Evolutionary conservation across 352 stramenopile species (phyloP), one percentile per base, ranked within the genome.

Genomic region (Pythium dissimile): DNA sequence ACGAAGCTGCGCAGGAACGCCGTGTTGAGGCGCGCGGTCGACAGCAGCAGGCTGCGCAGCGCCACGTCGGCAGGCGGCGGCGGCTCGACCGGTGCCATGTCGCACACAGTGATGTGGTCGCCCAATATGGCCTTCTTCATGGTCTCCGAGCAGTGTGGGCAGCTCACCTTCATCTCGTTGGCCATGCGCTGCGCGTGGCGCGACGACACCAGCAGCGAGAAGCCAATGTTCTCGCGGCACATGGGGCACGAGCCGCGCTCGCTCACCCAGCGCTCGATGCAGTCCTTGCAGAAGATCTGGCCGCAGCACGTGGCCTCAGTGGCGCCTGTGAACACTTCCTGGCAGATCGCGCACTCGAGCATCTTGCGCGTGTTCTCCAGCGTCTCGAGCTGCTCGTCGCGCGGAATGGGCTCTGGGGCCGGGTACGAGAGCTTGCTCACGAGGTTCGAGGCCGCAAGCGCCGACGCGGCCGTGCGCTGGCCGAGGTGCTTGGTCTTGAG

Each of bases 261-360:
- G 54, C 77, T 91, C 15, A 93, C 84, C 84, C 84, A 93, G 1
- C 84, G 77, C 61, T 93, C 84, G 45, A 93, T 93, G 64, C 75
- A 86, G 31, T 83, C 65, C 59, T 91, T 91, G 69, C 81, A 90
- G 60, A 93, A 93, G 38, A 93, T 88, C 64, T 91, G 81, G 20
- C 84, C 84, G 55, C 84, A 93, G 66, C 84, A 93, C 18, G 76
- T 89, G 3, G 84, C 81, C 38, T 93, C 84, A 3, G 80, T 92
- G 0, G 84, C 84, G 7, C 63, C 58, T 0, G 75, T 85, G 44
- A 93, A 93, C 8, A 92, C 76, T 31, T 93, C 84, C 56, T 93
- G 84, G 62, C 84, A 93, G 48, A 93, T 90, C 18, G 84, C 81
- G 49, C 84, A 93, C 61, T 93, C 81, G 13, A 93, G 81, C 84